Base-by-base conservation (phyloP, 148 eudicot species). In the Vaccinium myrtillus region DNA sequence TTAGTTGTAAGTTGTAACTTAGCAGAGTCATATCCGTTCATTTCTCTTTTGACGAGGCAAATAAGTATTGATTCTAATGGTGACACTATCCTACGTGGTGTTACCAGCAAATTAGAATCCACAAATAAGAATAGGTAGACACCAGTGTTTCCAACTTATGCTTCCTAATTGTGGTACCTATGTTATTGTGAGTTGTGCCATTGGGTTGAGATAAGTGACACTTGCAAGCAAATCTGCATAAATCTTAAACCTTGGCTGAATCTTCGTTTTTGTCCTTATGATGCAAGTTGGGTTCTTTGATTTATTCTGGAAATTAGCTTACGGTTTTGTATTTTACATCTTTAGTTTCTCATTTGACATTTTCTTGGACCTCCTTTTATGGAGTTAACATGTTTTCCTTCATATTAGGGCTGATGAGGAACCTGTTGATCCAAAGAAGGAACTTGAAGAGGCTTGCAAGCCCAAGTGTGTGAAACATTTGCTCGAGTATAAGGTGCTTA, bases 381-480 rank as follows among this genome's bases (percentile, higher is more conserved):
- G 39, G 11, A 70, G 11, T 53, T 49, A 25, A 30, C 53, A 21
- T 15, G 21, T 30, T 18, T 51, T 48, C 46, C 23, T 71, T 53
- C 5, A 51, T 51, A 11, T 59, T 48, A 89, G 91, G 91, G 58
- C 89, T 14, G 91, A 89, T 3, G 91, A 89, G 73, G 91, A 88
- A 78, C 88, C 82, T 36, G 87, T 88, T 63, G 91, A 90, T 83
- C 91, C 84, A 12, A 90, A 90, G 88, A 90, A 81, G 90, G 82
- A 78, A 18, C 84, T 87, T 69, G 91, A 90, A 88, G 88, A 87
- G n/a, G 63, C 85, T 39, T 90, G 91, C 88, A 90, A 86, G 84
- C 88, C 91, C 54, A 88, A 87, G 51, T 90, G 91, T 79, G 89
- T 85, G 30, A 86, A 81, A 75, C 80, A 82, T 74, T 78, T 82